A percentile compares a stretch with the other conserved stretches of the same genome.
Conservation (phyloP, 129 eudicot species). For the Chrysanthemum lavandulifolium region DNA sequence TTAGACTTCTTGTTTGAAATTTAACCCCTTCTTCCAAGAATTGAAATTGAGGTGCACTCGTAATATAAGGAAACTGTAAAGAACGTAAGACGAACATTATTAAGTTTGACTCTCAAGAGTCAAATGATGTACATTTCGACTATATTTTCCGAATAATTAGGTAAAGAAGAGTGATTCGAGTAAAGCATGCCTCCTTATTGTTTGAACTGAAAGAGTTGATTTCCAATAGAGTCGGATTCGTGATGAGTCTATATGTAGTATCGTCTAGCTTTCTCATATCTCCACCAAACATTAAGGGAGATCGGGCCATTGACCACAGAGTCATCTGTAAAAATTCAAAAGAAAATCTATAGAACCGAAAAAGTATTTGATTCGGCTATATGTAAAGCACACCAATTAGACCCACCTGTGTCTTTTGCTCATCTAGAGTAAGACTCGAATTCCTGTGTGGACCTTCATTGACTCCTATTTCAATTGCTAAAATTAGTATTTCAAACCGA, state of each 20-base stretch:
- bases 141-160: neutral
- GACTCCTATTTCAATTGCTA: slow-evolving; percentile 31
- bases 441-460: slow-evolving; percentile 79
- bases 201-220: slow-evolving; percentile 85
- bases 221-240: slow-evolving; percentile 78
- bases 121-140: neutral
- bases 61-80: slow-evolving; percentile 63
- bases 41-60: slow-evolving; percentile 17
- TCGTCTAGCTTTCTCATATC: slow-evolving; percentile 82
- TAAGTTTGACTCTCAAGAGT: slow-evolving; percentile 19
- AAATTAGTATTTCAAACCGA: neutral
- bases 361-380: neutral
- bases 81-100: slow-evolving; percentile 18
- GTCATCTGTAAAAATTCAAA: slow-evolving; percentile 54
- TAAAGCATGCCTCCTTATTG: slow-evolving; percentile 67
- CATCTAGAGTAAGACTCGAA: slow-evolving; percentile 56
- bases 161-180: neutral
- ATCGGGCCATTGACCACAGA: slow-evolving; percentile 91
- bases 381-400: neutral
- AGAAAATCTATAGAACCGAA: neutral
- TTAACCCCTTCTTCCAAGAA: slow-evolving; percentile 16
- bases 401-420: slow-evolving; percentile 81
- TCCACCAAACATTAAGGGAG: slow-evolving; percentile 99
- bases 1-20: slow-evolving; percentile 29
- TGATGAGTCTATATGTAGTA: slow-evolving; percentile 60